Evolutionary conservation across 768 basidiomycete species (phyloP), one percentile per base, ranked within the genome.

Genomic region (Cytidiella melzeri): DNA sequence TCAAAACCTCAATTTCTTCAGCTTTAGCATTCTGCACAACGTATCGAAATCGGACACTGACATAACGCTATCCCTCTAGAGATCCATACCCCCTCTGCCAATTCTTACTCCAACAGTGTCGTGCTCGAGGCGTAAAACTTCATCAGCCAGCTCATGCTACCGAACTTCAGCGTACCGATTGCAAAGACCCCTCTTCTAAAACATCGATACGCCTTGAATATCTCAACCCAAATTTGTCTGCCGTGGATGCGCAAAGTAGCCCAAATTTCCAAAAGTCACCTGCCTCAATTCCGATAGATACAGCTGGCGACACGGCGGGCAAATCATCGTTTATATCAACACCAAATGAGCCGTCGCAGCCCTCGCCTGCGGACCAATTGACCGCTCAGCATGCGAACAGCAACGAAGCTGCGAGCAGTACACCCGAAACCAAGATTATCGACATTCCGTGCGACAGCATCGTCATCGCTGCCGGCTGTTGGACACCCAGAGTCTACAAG

Each of bases 381-480:
- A 34, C 30, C 9, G 9, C 30, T 34, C 30, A 34, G 15, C 30
- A 15, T 34, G 7, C 30, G 30, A 34, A 15, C 30, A 7, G 15
- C 15, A 34, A 34, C 15, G 30, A 15, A 7, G 15, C 9, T 34
- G 30, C 9, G 30, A 34, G 9, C 30, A 34, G 30, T 15, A 7
- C 30, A 34, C 30, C 9, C 7, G 30, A 34, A 7, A 34, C 7
- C 30, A 15, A 34, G 7, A 15, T 34, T 34, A 34, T 54, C 42
- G 54, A 57, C 45, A 38, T 71, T 36, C 56, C 59, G 11, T 63
- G 64, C 54, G 61, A 62, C 41, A 62, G 52, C 27, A 51, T 72
- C 47, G 52, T 70, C 23, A 49, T 72, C 53, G 57, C 70, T 10
- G 67, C 68, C 4, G 69, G 69, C 0, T 65, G 66, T 38, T 70